These are phyloP conservation scores for Bidens hawaiensis DNA, from an alignment of 140 eudicot genomes.

Conservation along the genomic window DNA sequence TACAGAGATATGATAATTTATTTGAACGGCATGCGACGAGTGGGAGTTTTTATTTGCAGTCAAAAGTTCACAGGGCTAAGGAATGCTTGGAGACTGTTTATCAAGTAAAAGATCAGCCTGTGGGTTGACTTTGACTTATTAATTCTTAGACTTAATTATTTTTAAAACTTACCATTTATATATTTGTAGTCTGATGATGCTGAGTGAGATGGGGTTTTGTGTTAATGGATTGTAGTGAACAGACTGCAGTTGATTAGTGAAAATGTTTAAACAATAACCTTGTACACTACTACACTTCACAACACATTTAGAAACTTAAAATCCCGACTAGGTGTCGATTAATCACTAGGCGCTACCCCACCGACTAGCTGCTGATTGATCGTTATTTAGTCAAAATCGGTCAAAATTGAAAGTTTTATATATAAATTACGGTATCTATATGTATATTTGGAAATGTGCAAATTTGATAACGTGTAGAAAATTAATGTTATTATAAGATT, in stretches of 20 bases:
- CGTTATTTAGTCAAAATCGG: no score
- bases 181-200: constrained; percentile 26
- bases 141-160: background rate
- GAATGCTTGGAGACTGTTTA: constrained; percentile 63
- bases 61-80: constrained; percentile 88
- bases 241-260: background rate
- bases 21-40: constrained; percentile 56
- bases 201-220: constrained; percentile 13
- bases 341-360: no score
- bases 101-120: constrained; percentile 36
- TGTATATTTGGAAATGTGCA: no score
- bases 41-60: constrained; percentile 87
- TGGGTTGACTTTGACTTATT: constrained; percentile 23
- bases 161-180: constrained; percentile 4
- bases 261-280: no score
- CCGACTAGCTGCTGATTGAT: no score
- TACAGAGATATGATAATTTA: constrained; percentile 44
- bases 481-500: no score
- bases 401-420: no score
- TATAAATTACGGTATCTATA: no score
- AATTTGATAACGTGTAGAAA: no score
- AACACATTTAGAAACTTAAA: no score
- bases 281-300: no score
- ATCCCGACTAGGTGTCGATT: no score
- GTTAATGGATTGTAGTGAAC: constrained; percentile 10